phyloP scores from a whole-genome alignment of 129 eudicot genomes.

The Escallonia rubra region DNA sequence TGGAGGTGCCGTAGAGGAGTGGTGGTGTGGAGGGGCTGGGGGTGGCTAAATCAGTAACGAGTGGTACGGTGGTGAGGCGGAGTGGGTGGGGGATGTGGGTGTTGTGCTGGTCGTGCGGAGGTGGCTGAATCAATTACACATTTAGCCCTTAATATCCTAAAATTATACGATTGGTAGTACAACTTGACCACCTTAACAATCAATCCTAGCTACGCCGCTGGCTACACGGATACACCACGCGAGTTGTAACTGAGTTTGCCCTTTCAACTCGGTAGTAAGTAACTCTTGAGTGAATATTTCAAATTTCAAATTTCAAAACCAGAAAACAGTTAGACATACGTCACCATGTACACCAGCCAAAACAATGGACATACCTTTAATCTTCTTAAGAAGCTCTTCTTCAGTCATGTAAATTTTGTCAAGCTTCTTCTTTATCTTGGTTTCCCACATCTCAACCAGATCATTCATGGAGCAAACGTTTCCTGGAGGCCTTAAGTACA shows the following conservation, averaged over 20 bases:
- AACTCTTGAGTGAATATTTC: too few relatives aligned
- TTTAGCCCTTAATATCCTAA: background rate
- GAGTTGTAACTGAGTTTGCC: background rate
- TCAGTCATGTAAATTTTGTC: constrained; percentile 53
- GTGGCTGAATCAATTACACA: too few relatives aligned
- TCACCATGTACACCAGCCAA: background rate
- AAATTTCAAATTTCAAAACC: background rate
- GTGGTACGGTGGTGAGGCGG: too few relatives aligned
- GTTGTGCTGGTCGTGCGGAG: too few relatives aligned
- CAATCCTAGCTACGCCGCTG: background rate
- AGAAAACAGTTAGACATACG: background rate
- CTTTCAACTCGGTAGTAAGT: background rate
- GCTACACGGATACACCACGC: too few relatives aligned
- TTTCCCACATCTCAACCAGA: constrained; percentile 74
- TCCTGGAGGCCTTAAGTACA: constrained; percentile 77
- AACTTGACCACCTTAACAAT: background rate
- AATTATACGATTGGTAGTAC: background rate
- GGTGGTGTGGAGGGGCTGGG: too few relatives aligned
- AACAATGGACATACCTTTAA: constrained; percentile 43
- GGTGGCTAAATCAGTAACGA: too few relatives aligned
- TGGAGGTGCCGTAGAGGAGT: too few relatives aligned
- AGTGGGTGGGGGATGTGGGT: too few relatives aligned
- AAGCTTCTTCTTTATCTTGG: constrained; percentile 61
- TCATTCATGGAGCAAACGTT: constrained; percentile 72
- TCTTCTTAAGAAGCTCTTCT: constrained; percentile 66